Conservation (phyloP, 1,284 basidiomycete species). For the Boletellus deceptivus region DNA sequence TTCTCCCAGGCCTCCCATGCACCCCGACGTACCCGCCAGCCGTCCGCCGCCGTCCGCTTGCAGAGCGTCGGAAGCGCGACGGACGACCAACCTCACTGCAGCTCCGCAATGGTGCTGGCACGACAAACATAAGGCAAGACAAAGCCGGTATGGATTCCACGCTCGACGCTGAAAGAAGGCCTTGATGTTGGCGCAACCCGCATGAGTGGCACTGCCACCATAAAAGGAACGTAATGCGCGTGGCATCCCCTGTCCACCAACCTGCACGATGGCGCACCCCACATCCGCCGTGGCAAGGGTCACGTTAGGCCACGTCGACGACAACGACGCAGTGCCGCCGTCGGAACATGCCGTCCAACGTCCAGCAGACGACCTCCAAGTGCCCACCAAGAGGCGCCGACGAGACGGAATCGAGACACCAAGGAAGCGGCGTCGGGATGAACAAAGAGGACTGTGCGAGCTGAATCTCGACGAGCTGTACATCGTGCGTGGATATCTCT, state of each 20-base stretch:
- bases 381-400: slow-evolving; percentile 7
- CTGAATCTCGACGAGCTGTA: not conserved
- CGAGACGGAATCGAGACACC: not conserved
- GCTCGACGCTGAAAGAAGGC: too few relatives aligned
- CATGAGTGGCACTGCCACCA: slow-evolving; percentile 40
- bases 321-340: not conserved
- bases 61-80: too few relatives aligned
- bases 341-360: not conserved
- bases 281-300: not conserved
- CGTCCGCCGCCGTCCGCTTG: too few relatives aligned
- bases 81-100: too few relatives aligned
- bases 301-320: not conserved
- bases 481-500: slow-evolving; percentile 1
- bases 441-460: not conserved
- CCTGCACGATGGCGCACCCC: slow-evolving; percentile 11
- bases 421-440: slow-evolving; percentile 12
- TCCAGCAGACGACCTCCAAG: not conserved
- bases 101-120: too few relatives aligned
- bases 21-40: too few relatives aligned
- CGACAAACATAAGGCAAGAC: too few relatives aligned
- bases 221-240: slow-evolving; percentile 15
- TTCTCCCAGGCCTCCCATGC: too few relatives aligned
- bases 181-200: too few relatives aligned
- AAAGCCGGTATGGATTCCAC: too few relatives aligned
- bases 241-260: slow-evolving; percentile 16